Evolutionary conservation across 768 basidiomycete genomes (phyloP).

Genomic region (Lactifluus volemus): DNA sequence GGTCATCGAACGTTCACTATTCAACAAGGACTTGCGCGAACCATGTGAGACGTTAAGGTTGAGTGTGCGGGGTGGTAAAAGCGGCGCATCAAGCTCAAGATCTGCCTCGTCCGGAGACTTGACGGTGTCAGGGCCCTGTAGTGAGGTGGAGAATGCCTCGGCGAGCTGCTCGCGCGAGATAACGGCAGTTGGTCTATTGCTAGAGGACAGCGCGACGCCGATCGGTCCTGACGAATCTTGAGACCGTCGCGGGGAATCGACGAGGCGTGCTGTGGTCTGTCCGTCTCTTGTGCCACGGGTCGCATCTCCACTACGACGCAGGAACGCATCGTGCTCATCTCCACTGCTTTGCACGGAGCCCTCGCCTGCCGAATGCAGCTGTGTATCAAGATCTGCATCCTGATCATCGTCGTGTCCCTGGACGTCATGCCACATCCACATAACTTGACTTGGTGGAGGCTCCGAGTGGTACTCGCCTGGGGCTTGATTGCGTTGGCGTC

Average conservation of each 20-base stretch:
- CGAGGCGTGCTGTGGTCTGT: constrained; percentile 11
- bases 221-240: constrained; percentile 3
- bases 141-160: neutral
- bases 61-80: constrained; percentile 13
- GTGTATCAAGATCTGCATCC: constrained; percentile 17
- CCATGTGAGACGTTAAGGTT: constrained; percentile 2
- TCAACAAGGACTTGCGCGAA: constrained; percentile 18
- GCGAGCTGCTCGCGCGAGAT: constrained; percentile 12
- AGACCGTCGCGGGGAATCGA: constrained; percentile 1
- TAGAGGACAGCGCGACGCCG: constrained; percentile 7
- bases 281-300: neutral
- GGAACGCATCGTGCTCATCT: constrained; percentile 60
- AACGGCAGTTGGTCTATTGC: neutral
- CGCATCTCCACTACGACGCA: constrained; percentile 30
- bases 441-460: constrained; percentile 4
- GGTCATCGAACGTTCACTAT: constrained; percentile 27
- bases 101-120: constrained; percentile 7
- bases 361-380: constrained; percentile 38
- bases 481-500: constrained; percentile 27
- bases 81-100: constrained; percentile 7
- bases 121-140: neutral
- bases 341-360: constrained; percentile 63
- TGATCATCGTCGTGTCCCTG: neutral
- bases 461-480: neutral
- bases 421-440: constrained; percentile 21